Base-by-base conservation (phyloP, 345 rosid species). In the Raphanus raphanistrum region DNA sequence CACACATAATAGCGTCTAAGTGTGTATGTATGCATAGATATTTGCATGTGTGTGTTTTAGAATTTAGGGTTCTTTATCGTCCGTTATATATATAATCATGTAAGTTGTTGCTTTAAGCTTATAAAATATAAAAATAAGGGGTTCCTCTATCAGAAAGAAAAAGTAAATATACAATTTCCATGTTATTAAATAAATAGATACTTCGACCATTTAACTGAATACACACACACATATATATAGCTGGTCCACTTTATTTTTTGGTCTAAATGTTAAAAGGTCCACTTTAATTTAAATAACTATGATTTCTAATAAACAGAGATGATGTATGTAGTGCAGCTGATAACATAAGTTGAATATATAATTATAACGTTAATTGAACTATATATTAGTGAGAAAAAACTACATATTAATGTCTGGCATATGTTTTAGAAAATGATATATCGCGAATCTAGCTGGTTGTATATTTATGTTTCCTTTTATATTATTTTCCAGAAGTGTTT, bases 391-490 rank as follows among this genome's bases (percentile, higher is more conserved):
- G 21, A 41, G 48, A 41, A 3, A 3, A 28, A 28, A 28, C 31
- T 28, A 28, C 43, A 27, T 32, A 21, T 29, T 8, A 13, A 9
- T 21, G 29, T 57, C 10, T 66, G 31, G 28, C 38, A 10, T 31
- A 31, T 36, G 43, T n/a, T 26, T 66, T 5, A n/a, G 11, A 15
- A 36, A 57, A 28, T 2, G 0, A 74, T 68, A 67, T 27, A 2
- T 67, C 2, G 8, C 61, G 16, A 75, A 68, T 68, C 69, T 67
- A n/a, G 32, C 69, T 67, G 16, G 60, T 2, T 58, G 4, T 29
- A 68, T 25, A 75, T 59, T 43, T 21, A 29, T 21, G 27, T 13
- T 31, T 28, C 7, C 1, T 11, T 33, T 11, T 74, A 38, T 57
- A 16, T 16, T 17, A 57, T 8, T 57, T 25, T 3, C 28, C 10